Conservation (phyloP, 257 asterid species). For the Coffea eugenioides region DNA sequence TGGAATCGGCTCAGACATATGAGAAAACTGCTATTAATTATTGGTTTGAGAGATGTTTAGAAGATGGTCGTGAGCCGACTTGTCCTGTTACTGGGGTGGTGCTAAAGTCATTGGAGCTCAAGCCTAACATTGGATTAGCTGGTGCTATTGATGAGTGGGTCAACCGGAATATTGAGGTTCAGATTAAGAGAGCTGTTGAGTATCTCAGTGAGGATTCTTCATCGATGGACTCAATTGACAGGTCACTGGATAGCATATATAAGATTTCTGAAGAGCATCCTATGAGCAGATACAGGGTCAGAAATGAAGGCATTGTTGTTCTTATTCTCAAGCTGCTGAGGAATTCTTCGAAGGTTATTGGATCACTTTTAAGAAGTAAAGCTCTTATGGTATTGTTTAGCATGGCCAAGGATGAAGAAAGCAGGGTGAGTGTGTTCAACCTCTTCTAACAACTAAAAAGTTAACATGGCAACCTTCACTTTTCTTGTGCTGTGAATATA, state of each 20-base stretch:
- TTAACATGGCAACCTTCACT: not conserved
- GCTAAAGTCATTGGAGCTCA: constrained; percentile 24
- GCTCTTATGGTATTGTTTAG: constrained; percentile 28
- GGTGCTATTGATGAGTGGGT: constrained; percentile 37
- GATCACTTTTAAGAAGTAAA: constrained; percentile 32
- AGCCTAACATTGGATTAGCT: constrained; percentile 34
- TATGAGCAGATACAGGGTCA: constrained; percentile 23
- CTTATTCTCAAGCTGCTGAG: constrained; percentile 20
- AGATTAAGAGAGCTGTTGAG: constrained; percentile 22
- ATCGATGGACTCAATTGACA: constrained; percentile 12
- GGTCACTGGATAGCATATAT: constrained; percentile 15
- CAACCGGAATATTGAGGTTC: constrained; percentile 24
- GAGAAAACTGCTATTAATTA: constrained; percentile 30
- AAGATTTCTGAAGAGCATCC: constrained; percentile 26
- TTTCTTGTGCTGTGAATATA: not conserved
- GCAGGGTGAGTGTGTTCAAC: constrained; percentile 22
- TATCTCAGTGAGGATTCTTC: constrained; percentile 22
- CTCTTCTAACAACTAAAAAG: not conserved
- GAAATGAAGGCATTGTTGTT: constrained; percentile 23
- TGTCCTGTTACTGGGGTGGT: constrained; percentile 33
- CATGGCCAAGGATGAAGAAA: constrained; percentile 31
- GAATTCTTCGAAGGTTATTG: constrained; percentile 20
- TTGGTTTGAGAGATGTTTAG: constrained; percentile 30
- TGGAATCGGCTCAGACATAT: constrained; percentile 31
- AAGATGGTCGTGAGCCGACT: constrained; percentile 30